phyloP scores from a whole-genome alignment of 2,329 filamentous ascomycete species.

The Neonectria ditissima region DNA sequence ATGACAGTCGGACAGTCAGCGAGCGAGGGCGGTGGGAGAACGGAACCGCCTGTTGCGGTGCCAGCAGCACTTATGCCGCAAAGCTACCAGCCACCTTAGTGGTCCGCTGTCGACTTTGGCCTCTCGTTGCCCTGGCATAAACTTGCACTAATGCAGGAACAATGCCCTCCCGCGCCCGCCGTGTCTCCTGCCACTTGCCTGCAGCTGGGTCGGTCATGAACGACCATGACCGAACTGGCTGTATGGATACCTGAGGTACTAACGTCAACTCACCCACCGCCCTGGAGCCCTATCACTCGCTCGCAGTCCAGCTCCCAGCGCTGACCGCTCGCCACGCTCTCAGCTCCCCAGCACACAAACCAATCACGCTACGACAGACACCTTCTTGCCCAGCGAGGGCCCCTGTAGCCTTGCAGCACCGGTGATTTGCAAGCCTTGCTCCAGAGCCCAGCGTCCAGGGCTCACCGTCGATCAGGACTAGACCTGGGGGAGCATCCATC shows the following conservation, averaged over 20 bases:
- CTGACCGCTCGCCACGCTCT: conserved; percentile 23
- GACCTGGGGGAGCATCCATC: conserved; percentile 7
- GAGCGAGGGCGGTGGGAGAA: conserved; percentile 7
- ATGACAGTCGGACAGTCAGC: not conserved
- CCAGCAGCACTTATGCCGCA: not conserved
- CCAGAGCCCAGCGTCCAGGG: not conserved
- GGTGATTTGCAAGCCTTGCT: conserved; percentile 17
- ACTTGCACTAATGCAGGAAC: conserved; percentile 46
- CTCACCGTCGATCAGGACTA: conserved; percentile 2
- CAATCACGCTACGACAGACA: conserved; percentile 19
- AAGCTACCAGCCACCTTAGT: conserved; percentile 8
- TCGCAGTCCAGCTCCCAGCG: not conserved
- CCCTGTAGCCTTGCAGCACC: conserved; percentile 12
- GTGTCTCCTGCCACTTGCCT: conserved; percentile 14
- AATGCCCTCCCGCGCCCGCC: conserved; percentile 32
- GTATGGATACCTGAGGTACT: conserved; percentile 13
- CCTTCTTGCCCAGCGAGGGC: not conserved
- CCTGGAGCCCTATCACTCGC: not conserved
- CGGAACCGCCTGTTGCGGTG: conserved; percentile 7
- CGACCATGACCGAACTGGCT: not conserved
- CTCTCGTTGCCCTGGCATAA: conserved; percentile 36
- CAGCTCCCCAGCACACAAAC: conserved; percentile 17
- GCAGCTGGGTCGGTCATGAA: conserved; percentile 6
- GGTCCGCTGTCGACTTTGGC: conserved; percentile 26
- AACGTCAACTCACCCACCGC: not conserved